phyloP scores from a whole-genome alignment of 208 protist species.

The Leishmania amazonensis region DNA sequence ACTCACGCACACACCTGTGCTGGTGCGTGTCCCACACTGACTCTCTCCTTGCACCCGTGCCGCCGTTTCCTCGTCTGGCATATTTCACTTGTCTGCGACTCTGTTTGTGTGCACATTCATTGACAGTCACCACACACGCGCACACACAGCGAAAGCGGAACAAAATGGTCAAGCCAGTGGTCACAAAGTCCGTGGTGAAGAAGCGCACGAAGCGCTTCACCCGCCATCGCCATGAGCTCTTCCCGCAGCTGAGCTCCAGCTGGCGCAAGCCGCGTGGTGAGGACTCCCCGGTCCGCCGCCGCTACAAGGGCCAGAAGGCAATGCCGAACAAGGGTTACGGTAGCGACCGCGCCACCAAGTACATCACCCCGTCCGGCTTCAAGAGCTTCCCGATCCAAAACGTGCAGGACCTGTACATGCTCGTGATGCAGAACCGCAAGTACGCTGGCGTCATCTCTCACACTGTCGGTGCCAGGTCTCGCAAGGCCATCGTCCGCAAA shows the following conservation, averaged over 20 bases:
- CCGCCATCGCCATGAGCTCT: constrained; percentile 95
- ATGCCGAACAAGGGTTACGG: constrained; percentile 99
- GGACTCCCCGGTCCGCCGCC: constrained; percentile 97
- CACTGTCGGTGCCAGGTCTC: constrained; percentile 94
- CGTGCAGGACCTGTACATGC: constrained; percentile 98
- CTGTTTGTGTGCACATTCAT: background rate
- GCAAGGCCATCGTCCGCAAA: constrained; percentile 97
- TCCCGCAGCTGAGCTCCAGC: constrained; percentile 92
- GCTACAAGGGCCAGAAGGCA: constrained; percentile 96
- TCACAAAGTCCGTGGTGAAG: constrained; percentile 95
- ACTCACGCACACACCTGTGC: background rate
- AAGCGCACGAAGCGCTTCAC: constrained; percentile 98
- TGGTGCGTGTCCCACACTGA: background rate
- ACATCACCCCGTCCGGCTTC: constrained; percentile 97
- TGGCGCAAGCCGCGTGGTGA: constrained; percentile 99
- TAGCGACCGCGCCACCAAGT: constrained; percentile 96
- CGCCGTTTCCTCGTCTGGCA: background rate
- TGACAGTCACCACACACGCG: constrained; percentile 21
- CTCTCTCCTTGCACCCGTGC: constrained; percentile 17
- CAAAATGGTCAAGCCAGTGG: constrained; percentile 94
- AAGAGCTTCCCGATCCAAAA: constrained; percentile 97
- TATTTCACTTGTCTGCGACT: background rate
- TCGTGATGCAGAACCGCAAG: constrained; percentile 99
- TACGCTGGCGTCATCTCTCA: constrained; percentile 98
- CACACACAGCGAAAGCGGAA: constrained; percentile 9